phyloP scores from a whole-genome alignment of 306 rosid genomes.

The Dicorynia guianensis region DNA sequence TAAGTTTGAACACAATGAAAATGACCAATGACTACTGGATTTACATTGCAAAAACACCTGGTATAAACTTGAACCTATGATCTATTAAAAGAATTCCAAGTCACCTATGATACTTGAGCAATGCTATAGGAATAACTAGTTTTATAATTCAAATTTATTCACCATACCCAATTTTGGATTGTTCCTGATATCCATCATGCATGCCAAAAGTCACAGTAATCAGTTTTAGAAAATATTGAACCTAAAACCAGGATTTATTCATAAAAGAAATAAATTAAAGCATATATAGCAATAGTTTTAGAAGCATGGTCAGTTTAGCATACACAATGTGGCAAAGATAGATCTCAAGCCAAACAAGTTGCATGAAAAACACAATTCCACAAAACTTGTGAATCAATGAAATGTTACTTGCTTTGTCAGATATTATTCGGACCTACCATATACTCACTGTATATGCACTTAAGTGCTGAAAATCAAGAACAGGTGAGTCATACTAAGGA shows the following conservation, averaged over 20 bases:
- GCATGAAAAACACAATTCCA: constrained; percentile 1
- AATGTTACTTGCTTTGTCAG: not conserved
- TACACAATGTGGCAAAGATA: not conserved
- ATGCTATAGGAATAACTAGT: not conserved
- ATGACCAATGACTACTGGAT: not conserved
- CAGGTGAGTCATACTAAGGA: not conserved
- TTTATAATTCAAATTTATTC: not conserved
- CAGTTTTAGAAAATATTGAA: not conserved
- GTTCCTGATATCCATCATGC: not conserved
- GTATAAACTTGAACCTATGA: not conserved
- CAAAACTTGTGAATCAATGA: constrained; percentile 9
- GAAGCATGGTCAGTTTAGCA: not conserved
- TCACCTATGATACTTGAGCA: not conserved
- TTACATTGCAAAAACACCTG: not conserved
- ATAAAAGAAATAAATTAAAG: not conserved
- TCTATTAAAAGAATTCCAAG: not conserved
- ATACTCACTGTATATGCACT: not conserved
- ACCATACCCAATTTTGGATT: not conserved
- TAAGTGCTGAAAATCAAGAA: not conserved
- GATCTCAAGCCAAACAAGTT: not conserved
- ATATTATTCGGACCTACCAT: not conserved
- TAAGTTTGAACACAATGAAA: not conserved
- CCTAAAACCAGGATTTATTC: not conserved
- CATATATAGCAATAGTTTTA: not conserved
- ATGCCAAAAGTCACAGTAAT: not conserved